Base-by-base conservation (phyloP, 768 basidiomycete species). In the Trametes cinnabarina region DNA sequence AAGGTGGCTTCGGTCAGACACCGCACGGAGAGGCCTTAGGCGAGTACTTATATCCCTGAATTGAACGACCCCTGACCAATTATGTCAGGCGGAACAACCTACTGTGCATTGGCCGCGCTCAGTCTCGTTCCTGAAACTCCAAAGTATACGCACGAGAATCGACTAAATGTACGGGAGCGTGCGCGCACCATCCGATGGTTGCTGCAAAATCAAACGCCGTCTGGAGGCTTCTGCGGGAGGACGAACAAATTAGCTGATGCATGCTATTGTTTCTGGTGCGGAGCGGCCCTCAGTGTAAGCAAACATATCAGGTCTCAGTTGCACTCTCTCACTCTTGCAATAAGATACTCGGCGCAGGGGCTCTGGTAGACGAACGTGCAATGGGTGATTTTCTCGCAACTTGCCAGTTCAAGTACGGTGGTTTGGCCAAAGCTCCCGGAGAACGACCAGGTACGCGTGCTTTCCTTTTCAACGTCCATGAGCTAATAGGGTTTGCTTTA, bases 201-300 rank as follows among this genome's bases (percentile, higher is more conserved):
- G 1, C 60, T 86, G 15, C 81, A 85, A 43, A 90, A 88, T 49
- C 94, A 93, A 68, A 76, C 82, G n/a, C 59, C 65, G 0, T 77
- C 77, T 0, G 93, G 93, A 0, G 96, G 96, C 0, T 97, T 94
- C 68, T 77, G 88, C 63, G 96, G 96, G 2, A 81, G 96, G 22
- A 93, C 93, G 1, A 87, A 85, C 57, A 99, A 99, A 73, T 77
- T 80, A 4, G 82, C 88, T 5, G 96, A 98, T 62, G 91, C 94
- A 3, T 99, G 96, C 70, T 99, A 99, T 72, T 92, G 90, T 62
- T 98, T 97, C 71, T 99, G 96, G 96, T 89, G 88, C 64, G 88
- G 91, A 3, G 94, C 86, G 9, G 79, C 91, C 0, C 72, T 98
- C 10, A 72, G 81, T 67, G 95, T 95, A 61, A 50, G 82, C 69